phyloP scores from a whole-genome alignment of 2,329 filamentous ascomycete genomes.

The Clathrospora elynae region DNA sequence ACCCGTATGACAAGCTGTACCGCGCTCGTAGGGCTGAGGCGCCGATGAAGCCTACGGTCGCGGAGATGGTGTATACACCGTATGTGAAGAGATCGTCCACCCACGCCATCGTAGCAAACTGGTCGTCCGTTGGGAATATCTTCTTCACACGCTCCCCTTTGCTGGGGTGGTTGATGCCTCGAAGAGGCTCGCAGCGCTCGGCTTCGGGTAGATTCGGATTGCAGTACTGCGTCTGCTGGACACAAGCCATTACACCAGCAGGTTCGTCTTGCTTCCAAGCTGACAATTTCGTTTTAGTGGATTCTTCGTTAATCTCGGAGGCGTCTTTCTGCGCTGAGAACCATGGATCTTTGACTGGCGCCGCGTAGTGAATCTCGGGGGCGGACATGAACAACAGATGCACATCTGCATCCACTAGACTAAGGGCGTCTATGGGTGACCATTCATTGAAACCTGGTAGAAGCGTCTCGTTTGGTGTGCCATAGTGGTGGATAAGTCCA shows the following conservation, averaged over 20 bases:
- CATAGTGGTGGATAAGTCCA: neutral
- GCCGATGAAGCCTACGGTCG: conserved; percentile 14
- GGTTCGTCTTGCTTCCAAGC: conserved; percentile 28
- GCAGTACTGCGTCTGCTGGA: conserved; percentile 45
- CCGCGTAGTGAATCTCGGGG: conserved; percentile 32
- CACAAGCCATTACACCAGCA: conserved; percentile 36
- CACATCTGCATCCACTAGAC: conserved; percentile 38
- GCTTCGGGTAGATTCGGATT: conserved; percentile 29
- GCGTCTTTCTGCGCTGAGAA: conserved; percentile 31
- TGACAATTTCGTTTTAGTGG: conserved; percentile 5
- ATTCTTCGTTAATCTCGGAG: conserved; percentile 1
- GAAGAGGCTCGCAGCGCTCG: conserved; percentile 25
- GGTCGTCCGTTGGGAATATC: conserved; percentile 6
- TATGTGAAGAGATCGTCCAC: conserved; percentile 7
- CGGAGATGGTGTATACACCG: conserved; percentile 8
- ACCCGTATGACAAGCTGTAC: conserved; percentile 13
- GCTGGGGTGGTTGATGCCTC: conserved; percentile 16
- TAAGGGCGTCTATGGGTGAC: conserved; percentile 36
- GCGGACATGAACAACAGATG: conserved; percentile 40
- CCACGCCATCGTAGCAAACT: conserved; percentile 8
- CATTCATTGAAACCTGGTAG: conserved; percentile 1
- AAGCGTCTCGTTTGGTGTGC: conserved; percentile 1
- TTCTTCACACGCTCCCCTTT: conserved; percentile 2
- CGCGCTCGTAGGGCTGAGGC: conserved; percentile 16
- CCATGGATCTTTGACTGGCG: conserved; percentile 39